A percentile compares a stretch with the other conserved stretches of the same genome.
phyloP scores from a whole-genome alignment of 2,329 filamentous ascomycete species.

The Penicillium carneum region DNA sequence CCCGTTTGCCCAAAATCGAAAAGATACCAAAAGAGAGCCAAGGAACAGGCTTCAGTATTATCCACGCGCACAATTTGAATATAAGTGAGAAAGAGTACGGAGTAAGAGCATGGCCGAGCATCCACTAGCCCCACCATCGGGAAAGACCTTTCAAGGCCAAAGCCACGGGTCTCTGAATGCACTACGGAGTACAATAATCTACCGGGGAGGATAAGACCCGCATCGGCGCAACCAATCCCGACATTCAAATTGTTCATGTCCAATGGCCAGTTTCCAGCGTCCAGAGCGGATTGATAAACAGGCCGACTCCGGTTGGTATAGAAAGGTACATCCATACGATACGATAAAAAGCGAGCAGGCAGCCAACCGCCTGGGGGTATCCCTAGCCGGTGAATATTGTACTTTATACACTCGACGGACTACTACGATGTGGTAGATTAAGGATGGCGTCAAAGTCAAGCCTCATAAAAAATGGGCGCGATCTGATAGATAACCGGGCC shows the following conservation, averaged over 20 bases:
- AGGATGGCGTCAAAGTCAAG: slow-evolving; percentile 21
- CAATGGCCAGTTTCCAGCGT: neutral
- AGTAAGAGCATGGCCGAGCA: slow-evolving; percentile 13
- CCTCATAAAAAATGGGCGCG: neutral
- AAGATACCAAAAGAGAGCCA: neutral
- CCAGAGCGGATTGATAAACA: slow-evolving; percentile 11
- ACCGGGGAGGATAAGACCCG: slow-evolving; percentile 12
- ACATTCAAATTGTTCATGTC: neutral
- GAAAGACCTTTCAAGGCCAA: slow-evolving; percentile 12
- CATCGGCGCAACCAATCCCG: slow-evolving; percentile 20
- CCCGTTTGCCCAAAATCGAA: neutral
- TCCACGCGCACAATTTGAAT: neutral
- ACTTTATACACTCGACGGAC: neutral
- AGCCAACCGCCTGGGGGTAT: neutral
- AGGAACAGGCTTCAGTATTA: neutral
- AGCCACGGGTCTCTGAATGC: slow-evolving; percentile 10
- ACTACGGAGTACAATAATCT: neutral
- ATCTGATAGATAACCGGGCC: slow-evolving; percentile 29
- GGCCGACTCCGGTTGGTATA: slow-evolving; percentile 15
- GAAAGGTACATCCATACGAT: neutral
- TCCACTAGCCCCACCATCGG: slow-evolving; percentile 13
- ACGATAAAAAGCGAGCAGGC: neutral
- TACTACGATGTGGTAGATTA: neutral
- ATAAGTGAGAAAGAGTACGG: slow-evolving; percentile 9
- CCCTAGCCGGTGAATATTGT: neutral